phyloP scores from a whole-genome alignment of 306 rosid species.

The Medicago truncatula region DNA sequence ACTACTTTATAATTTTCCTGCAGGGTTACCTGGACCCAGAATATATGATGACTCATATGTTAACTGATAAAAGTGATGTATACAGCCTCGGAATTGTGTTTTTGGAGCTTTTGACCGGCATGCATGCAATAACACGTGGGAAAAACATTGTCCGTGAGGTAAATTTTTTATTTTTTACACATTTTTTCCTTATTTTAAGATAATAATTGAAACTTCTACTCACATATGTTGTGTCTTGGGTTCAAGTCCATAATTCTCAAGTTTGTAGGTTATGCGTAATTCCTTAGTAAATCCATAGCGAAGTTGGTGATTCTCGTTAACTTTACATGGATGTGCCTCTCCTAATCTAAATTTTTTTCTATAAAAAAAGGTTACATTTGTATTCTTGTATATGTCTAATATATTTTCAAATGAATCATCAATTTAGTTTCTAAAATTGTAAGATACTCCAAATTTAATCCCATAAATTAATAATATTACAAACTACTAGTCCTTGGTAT shows the following conservation, averaged over 20 bases:
- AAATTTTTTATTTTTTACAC: conserved; percentile 1
- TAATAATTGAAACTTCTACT: not conserved
- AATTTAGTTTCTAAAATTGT: no score
- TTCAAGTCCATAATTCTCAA: not conserved
- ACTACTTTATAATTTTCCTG: conserved; percentile 27
- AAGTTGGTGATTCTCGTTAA: not conserved
- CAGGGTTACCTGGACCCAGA: conserved; percentile 90
- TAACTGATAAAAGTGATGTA: conserved; percentile 82
- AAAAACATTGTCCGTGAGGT: conserved; percentile 89
- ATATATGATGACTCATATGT: conserved; percentile 70
- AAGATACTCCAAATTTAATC: no score
- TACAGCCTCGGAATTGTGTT: conserved; percentile 81
- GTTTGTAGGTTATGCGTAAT: not conserved
- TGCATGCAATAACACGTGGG: conserved; percentile 75
- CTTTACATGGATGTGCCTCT: not conserved
- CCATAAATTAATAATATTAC: no score
- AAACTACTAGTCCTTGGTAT: no score
- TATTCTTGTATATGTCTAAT: not conserved
- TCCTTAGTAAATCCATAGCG: not conserved
- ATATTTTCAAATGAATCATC: no score
- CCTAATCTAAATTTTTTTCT: not conserved
- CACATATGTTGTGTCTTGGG: not conserved
- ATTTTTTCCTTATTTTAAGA: not conserved
- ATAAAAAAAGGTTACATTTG: not conserved
- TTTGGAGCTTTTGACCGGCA: conserved; percentile 72